phyloP scores from a whole-genome alignment of 352 stramenopile species.

The Albugo candida region DNA sequence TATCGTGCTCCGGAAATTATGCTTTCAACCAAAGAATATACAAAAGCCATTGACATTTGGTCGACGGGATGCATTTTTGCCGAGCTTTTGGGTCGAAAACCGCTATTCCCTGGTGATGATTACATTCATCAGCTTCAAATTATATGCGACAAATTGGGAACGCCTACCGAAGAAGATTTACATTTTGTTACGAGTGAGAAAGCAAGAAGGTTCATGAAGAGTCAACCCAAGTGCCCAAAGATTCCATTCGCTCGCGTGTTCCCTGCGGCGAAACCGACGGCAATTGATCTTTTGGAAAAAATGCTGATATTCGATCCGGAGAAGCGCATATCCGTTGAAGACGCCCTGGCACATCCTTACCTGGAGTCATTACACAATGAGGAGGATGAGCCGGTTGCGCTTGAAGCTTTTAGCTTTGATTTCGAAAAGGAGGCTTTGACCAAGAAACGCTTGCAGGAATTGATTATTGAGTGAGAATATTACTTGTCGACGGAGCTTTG shows the following conservation, averaged over 20 bases:
- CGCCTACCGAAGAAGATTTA: slow-evolving; percentile 67
- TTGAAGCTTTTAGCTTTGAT: slow-evolving; percentile 67
- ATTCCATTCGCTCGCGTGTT: slow-evolving; percentile 57
- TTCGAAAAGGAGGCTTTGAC: slow-evolving; percentile 78
- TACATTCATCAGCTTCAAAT: slow-evolving; percentile 99
- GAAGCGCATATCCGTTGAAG: slow-evolving; percentile 83
- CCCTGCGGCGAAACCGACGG: slow-evolving; percentile 34
- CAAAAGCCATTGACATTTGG: slow-evolving; percentile 94
- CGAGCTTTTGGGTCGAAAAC: slow-evolving; percentile 79
- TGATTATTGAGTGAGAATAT: slow-evolving; percentile 63
- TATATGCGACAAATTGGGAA: slow-evolving; percentile 84
- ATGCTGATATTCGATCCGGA: slow-evolving; percentile 78
- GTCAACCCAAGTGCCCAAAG: slow-evolving; percentile 47
- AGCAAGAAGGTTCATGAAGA: slow-evolving; percentile 72
- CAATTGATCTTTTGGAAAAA: slow-evolving; percentile 65
- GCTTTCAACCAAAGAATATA: slow-evolving; percentile 92
- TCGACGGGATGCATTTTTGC: slow-evolving; percentile 87
- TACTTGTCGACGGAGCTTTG: not conserved
- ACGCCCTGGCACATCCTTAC: slow-evolving; percentile 83
- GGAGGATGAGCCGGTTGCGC: slow-evolving; percentile 80
- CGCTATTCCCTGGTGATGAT: slow-evolving; percentile 90
- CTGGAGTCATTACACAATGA: slow-evolving; percentile 82
- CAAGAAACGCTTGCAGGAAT: slow-evolving; percentile 60
- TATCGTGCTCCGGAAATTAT: slow-evolving; percentile 92
- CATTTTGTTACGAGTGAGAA: slow-evolving; percentile 85